Evolutionary conservation across 148 eudicot species (phyloP).

Genomic region (Rhododendron molle): DNA sequence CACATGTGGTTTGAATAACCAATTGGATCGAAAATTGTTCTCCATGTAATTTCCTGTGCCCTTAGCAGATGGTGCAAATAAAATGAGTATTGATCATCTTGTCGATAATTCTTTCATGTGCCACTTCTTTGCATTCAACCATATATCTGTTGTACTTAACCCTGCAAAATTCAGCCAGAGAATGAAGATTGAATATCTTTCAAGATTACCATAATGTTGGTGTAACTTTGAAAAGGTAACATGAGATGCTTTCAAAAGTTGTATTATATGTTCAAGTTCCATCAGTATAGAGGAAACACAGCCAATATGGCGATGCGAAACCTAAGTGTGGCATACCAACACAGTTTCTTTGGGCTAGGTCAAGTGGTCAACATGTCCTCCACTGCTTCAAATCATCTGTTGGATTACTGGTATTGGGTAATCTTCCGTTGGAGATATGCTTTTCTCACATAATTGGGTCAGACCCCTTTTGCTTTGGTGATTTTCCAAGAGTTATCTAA

Average conservation of each 20-base stretch:
- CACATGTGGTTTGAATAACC: not conserved
- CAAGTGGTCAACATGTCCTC: not conserved
- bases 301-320: not conserved
- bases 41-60: not conserved
- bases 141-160: not conserved
- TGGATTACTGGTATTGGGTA: not conserved
- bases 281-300: not conserved
- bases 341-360: not conserved
- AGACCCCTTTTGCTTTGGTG: not conserved
- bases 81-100: not conserved
- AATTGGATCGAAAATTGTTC: not conserved
- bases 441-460: not conserved
- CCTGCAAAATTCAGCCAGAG: not conserved
- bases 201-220: not conserved
- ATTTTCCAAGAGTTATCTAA: not conserved
- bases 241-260: not conserved
- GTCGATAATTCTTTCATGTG: not conserved
- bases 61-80: not conserved
- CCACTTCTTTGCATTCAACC: not conserved
- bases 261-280: not conserved
- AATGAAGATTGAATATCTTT: not conserved
- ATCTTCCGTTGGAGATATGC: not conserved
- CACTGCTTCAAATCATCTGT: not conserved
- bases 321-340: not conserved
- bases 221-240: not conserved